These are phyloP conservation scores for Blastobotrys americana DNA, from an alignment of 805 yeast genomes.

Conservation along the genomic window DNA sequence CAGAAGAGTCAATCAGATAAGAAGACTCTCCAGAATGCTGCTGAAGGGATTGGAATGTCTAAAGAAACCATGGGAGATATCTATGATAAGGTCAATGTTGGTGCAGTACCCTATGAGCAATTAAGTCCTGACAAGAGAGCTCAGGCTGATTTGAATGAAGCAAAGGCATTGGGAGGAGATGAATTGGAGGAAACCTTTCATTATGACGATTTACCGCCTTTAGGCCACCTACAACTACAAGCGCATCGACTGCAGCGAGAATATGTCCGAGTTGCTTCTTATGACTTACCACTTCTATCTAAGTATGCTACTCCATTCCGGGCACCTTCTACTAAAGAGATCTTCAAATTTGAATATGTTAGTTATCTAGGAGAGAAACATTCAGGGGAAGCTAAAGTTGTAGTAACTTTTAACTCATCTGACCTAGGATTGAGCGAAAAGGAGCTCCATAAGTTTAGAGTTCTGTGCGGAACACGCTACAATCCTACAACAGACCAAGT, in stretches of 20 bases:
- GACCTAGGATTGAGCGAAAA: slow-evolving; percentile 37
- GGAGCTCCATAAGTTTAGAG: slow-evolving; percentile 65
- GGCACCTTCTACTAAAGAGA: slow-evolving; percentile 33
- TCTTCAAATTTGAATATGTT: slow-evolving; percentile 58
- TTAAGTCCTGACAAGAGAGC: slow-evolving; percentile 14
- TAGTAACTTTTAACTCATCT: slow-evolving; percentile 44
- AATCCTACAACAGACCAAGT: slow-evolving; percentile 53
- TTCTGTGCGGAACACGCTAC: slow-evolving; percentile 73
- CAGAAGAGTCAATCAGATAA: slow-evolving; percentile 24
- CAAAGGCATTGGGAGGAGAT: slow-evolving; percentile 22
- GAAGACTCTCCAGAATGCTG: slow-evolving; percentile 25
- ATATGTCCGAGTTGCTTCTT: slow-evolving; percentile 77
- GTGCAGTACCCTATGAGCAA: slow-evolving; percentile 14
- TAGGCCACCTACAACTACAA: slow-evolving; percentile 63
- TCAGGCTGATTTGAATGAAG: slow-evolving; percentile 19
- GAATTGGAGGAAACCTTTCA: slow-evolving; percentile 32
- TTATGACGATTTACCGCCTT: slow-evolving; percentile 59
- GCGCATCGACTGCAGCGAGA: slow-evolving; percentile 70
- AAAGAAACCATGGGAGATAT: slow-evolving; percentile 20
- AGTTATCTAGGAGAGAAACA: slow-evolving; percentile 66
- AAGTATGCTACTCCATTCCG: slow-evolving; percentile 65
- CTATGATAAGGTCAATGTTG: slow-evolving; percentile 22
- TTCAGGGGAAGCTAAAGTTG: slow-evolving; percentile 66
- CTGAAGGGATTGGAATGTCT: slow-evolving; percentile 26
- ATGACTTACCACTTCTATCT: slow-evolving; percentile 79